phyloP scores from a whole-genome alignment of 2,329 filamentous ascomycete species.

The Rutstroemia sp. region DNA sequence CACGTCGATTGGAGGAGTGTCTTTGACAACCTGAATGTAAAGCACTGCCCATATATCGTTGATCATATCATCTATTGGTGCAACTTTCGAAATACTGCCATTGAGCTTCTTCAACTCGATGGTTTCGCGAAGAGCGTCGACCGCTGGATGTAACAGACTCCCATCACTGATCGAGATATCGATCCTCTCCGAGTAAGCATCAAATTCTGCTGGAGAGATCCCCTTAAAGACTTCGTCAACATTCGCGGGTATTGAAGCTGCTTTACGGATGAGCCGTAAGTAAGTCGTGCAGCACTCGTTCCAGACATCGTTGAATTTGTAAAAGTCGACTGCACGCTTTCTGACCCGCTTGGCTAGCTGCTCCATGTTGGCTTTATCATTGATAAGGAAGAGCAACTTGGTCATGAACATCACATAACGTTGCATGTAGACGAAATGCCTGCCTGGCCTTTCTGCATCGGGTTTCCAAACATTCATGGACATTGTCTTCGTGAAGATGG shows the following conservation, averaged over 20 bases:
- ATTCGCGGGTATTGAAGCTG: slow-evolving; percentile 49
- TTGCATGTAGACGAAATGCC: slow-evolving; percentile 68
- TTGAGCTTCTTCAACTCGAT: slow-evolving; percentile 74
- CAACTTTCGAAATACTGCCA: slow-evolving; percentile 76
- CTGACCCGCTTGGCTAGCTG: slow-evolving; percentile 56
- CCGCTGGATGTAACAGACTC: slow-evolving; percentile 37
- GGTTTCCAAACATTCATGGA: slow-evolving; percentile 68
- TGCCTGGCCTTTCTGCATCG: slow-evolving; percentile 59
- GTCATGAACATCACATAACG: slow-evolving; percentile 63
- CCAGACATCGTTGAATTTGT: slow-evolving; percentile 23
- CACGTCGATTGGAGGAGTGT: slow-evolving; percentile 36
- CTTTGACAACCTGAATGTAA: slow-evolving; percentile 58
- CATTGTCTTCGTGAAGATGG: slow-evolving; percentile 71
- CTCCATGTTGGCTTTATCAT: slow-evolving; percentile 56
- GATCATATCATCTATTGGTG: slow-evolving; percentile 86
- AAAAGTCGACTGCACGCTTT: slow-evolving; percentile 50
- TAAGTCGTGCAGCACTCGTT: slow-evolving; percentile 25
- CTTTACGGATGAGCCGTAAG: slow-evolving; percentile 45
- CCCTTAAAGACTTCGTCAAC: slow-evolving; percentile 61
- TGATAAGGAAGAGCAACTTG: slow-evolving; percentile 50
- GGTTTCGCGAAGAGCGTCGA: slow-evolving; percentile 59
- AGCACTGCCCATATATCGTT: slow-evolving; percentile 79
- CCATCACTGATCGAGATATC: slow-evolving; percentile 50
- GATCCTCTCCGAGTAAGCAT: slow-evolving; percentile 48
- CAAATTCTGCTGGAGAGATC: slow-evolving; percentile 59